Base-by-base conservation (phyloP, 768 basidiomycete genomes). In the Rubroboletus satanas region DNA sequence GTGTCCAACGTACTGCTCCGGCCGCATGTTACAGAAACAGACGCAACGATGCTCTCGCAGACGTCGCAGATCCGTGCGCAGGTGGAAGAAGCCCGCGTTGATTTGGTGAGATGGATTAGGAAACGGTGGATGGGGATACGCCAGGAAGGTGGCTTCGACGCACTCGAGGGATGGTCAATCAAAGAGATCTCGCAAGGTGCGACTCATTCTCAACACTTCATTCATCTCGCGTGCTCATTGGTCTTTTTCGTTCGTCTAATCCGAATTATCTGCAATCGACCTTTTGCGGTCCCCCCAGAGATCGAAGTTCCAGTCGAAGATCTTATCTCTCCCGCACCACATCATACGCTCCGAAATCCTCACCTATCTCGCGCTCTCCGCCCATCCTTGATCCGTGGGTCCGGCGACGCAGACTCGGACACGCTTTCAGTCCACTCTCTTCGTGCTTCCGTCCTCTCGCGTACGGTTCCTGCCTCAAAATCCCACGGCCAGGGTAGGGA, bases 151-250 rank as follows among this genome's bases (percentile, higher is more conserved):
- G 91, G 90, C 0, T 96, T 98, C 62, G 85, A 88, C 48, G 66
- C 72, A 5, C 76, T 98, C n/a, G 92, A 96, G 46, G 79, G 79
- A 5, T 97, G 93, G 92, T 84, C 88, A 0, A 68, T 95, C 51
- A 87, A 92, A 67, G 96, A 98, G 65, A 92, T 98, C 38, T 69
- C 71, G 4, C 71, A 69, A 58, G 71, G 71, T 71, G 35, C 14
- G 61, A 23, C 41, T 32, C 26, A 32, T 31, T 44, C 49, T 14
- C 46, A 4, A 29, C 1, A 7, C 15, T 33, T 39, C 14, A 9
- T 26, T 26, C 32, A 14, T n/a, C 15, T 51, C 9, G 5, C 26
- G 33, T 48, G 45, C 35, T 48, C 36, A 48, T 33, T 26, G 9
- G 49, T 23, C 11, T 3, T 14, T 37, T 37, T 38, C 17, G 17